Base-by-base conservation (phyloP, 768 basidiomycete species). In the Erythrobasidium yunnanense region DNA sequence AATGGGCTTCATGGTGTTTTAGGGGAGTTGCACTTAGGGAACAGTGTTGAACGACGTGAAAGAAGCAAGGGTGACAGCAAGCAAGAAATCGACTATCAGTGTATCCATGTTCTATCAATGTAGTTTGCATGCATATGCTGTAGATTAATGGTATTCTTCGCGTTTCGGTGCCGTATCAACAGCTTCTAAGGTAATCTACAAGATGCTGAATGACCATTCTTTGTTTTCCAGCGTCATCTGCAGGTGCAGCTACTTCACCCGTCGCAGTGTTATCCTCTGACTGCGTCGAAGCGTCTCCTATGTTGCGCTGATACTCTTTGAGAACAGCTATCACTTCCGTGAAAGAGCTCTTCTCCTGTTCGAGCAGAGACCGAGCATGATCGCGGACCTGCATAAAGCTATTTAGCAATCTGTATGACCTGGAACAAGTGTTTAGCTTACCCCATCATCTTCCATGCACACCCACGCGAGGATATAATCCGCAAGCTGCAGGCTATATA, bases 371-470 rank as follows among this genome's bases (percentile, higher is more conserved):
- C 57, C 80, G 75, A 5, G 85, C 79, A 76, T 97, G 93, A 11
- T 78, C 77, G 52, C 84, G 85, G 55, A 91, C 84, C 93, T 42
- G 55, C 27, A 23, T 29, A 55, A 25, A 50, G 25, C 34, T 6
- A 17, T 66, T 29, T 20, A 47, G 46, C 8, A 25, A 29, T 35
- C 33, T 66, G 18, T 32, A 22, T 17, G 4, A 8, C 47, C 6
- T 18, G 20, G 17, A 6, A 33, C 46, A 38, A 22, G 35, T 33
- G 30, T 1, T 25, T 68, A 15, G 67, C 87, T 63, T 78, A 95
- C 95, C 35, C 93, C 95, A 71, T 97, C 93, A 71, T 97, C 93
- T 77, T 99, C 95, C 91, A 96, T 92, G 62, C 84, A 82, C 27
- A 96, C 77, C 95, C 95, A 99, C 4, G 87, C 90, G 38, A 96